phyloP scores from a whole-genome alignment of 1,139 yeast species.

The Lodderomyces pseudojiufengensis region DNA sequence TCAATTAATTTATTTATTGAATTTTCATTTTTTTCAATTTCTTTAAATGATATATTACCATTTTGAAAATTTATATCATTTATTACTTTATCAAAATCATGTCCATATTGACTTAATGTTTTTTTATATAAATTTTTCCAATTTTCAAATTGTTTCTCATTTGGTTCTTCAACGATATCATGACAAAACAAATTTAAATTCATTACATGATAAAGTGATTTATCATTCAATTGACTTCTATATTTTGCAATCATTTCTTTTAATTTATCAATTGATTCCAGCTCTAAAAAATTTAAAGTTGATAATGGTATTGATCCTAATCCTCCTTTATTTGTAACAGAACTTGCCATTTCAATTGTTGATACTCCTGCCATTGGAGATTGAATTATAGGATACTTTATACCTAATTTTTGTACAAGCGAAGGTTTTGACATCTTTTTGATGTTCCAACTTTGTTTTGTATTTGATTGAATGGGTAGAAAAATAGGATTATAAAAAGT shows the following conservation, averaged over 20 bases:
- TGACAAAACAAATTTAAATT: constrained; percentile 49
- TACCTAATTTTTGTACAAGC: constrained; percentile 14
- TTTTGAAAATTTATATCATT: constrained; percentile 10
- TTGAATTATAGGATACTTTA: constrained; percentile 41
- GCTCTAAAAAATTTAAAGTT: constrained; percentile 22
- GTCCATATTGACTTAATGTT: constrained; percentile 4
- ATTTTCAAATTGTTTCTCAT: constrained; percentile 17
- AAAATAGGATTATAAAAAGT: too few species aligned
- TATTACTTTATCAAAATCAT: constrained; percentile 7
- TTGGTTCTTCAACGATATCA: constrained; percentile 21
- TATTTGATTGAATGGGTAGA: too few species aligned
- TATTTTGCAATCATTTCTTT: constrained; percentile 1
- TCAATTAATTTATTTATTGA: constrained; percentile 14
- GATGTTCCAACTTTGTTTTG: too few species aligned
- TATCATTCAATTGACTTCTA: background rate
- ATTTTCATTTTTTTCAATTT: constrained; percentile 19
- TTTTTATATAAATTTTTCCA: constrained; percentile 22
- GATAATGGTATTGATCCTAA: constrained; percentile 47
- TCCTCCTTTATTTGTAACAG: constrained; percentile 37
- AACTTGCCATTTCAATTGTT: constrained; percentile 38
- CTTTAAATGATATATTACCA: constrained; percentile 35
- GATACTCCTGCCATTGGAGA: constrained; percentile 56
- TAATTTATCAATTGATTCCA: constrained; percentile 9
- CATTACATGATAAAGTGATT: constrained; percentile 17
- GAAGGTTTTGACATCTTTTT: constrained; percentile 10